Evolutionary conservation across 768 basidiomycete species (phyloP).

Genomic region (Neoboletus subvelutipes): DNA sequence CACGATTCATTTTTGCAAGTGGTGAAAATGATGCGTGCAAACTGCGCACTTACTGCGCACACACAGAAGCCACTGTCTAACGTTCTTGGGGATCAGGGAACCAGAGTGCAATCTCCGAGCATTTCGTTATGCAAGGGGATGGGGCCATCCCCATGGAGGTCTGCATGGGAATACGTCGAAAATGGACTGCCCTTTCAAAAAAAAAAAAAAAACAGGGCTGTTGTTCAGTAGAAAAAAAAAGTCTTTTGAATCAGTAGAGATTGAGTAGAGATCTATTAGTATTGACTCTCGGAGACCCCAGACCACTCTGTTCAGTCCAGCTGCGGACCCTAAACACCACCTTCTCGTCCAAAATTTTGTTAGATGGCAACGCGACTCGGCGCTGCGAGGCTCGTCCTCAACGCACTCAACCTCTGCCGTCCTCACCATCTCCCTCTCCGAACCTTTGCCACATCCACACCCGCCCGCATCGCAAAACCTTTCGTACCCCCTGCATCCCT

Average conservation of each 20-base stretch:
- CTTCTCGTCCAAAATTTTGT: conserved; percentile 2
- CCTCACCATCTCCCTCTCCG: conserved; percentile 3
- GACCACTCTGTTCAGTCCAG: background rate
- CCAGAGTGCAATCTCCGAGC: background rate
- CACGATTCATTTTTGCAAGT: background rate
- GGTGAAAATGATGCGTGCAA: background rate
- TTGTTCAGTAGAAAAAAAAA: too few species aligned
- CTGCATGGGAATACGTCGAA: background rate
- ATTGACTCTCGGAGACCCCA: conserved; percentile 18
- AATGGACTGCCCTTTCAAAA: too few species aligned
- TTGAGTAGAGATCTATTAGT: background rate
- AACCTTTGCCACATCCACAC: conserved; percentile 10
- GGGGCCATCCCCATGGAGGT: background rate
- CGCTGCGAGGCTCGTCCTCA: conserved; percentile 5
- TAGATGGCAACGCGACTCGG: conserved; percentile 14
- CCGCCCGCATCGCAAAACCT: background rate
- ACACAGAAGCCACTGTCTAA: background rate
- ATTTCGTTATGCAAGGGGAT: background rate
- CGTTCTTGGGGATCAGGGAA: background rate
- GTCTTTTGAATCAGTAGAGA: too few species aligned
- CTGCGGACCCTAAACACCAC: conserved; percentile 21
- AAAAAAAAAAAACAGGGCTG: too few species aligned
- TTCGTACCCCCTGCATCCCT: conserved; percentile 32
- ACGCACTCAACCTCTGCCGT: conserved; percentile 1
- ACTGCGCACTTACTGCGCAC: too few species aligned